These are phyloP conservation scores for Monosporascus sp. DNA, from an alignment of 2,329 filamentous ascomycete genomes.

Conservation along the genomic window DNA sequence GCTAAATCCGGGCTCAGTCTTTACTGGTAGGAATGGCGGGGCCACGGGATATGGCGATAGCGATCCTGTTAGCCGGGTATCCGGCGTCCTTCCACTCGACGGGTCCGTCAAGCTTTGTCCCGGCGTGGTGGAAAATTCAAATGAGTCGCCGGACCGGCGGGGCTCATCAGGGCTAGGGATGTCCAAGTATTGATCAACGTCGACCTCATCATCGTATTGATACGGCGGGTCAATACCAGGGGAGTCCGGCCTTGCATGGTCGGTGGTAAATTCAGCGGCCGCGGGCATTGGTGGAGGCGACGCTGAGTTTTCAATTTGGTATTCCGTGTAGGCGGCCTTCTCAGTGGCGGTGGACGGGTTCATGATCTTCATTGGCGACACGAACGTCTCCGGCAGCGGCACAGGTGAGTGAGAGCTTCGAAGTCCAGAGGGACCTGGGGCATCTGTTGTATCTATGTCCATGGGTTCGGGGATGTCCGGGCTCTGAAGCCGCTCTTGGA, in stretches of 20 bases:
- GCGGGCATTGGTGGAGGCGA: constrained; percentile 22
- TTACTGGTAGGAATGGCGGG: constrained; percentile 11
- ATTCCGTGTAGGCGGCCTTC: constrained; percentile 27
- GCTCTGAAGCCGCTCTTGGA: constrained; percentile 27
- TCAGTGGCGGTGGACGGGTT: constrained; percentile 26
- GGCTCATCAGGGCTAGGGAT: constrained; percentile 25
- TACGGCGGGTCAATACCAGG: constrained; percentile 1
- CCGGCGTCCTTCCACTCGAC: constrained; percentile 27
- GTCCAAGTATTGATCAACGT: constrained; percentile 22
- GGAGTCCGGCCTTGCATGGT: constrained; percentile 13
- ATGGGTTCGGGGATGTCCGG: constrained; percentile 30
- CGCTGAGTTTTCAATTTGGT: constrained; percentile 27
- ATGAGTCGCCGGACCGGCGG: constrained; percentile 23
- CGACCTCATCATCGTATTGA: constrained; percentile 10
- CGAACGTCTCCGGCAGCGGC: constrained; percentile 21
- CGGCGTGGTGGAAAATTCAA: constrained; percentile 23
- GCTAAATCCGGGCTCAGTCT: constrained; percentile 19
- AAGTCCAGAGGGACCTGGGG: constrained; percentile 18
- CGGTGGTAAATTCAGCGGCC: constrained; percentile 17
- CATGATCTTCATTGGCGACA: constrained; percentile 28
- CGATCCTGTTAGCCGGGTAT: constrained; percentile 25
- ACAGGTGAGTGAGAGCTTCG: constrained; percentile 24
- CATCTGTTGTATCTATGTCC: constrained; percentile 20
- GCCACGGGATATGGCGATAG: constrained; percentile 23
- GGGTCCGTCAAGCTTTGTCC: constrained; percentile 24